A percentile compares a stretch with the other conserved stretches of the same genome.
These are phyloP conservation scores for Rhynchospora breviuscula DNA, from an alignment of 176 grass and related monocot genomes.

Conservation along the genomic window DNA sequence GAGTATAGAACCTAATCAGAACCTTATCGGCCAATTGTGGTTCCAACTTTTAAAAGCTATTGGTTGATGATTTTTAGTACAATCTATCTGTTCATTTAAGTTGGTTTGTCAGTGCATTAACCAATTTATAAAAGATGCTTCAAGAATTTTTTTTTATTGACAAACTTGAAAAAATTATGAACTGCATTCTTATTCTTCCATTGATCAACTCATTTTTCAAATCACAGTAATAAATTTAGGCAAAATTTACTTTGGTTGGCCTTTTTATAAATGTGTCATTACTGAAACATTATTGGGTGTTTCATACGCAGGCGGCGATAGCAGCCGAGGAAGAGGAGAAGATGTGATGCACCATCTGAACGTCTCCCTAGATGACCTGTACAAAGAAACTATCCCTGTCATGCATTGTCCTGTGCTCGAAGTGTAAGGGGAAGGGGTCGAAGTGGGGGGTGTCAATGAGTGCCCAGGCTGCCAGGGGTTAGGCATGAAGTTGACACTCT, in stretches of 20 bases:
- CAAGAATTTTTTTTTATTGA: too few species aligned
- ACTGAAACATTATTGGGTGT: background rate
- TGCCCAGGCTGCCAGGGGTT: slow-evolving; percentile 90
- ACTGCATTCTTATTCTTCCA: too few species aligned
- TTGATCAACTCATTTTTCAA: too few species aligned
- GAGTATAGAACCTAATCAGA: too few species aligned
- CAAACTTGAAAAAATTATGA: too few species aligned
- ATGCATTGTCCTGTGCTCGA: slow-evolving; percentile 71
- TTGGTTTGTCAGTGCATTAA: too few species aligned
- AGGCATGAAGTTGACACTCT: slow-evolving; percentile 89
- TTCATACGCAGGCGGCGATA: slow-evolving; percentile 54
- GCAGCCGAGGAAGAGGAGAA: slow-evolving; percentile 91
- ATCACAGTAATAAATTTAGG: too few species aligned
- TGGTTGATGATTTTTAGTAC: too few species aligned
- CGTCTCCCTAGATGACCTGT: slow-evolving; percentile 87
- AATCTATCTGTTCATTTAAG: too few species aligned
- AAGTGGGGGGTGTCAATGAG: slow-evolving; percentile 87
- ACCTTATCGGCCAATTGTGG: too few species aligned
- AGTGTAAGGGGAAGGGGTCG: slow-evolving; percentile 96
- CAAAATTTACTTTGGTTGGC: background rate
- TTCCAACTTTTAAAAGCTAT: too few species aligned
- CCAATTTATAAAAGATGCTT: too few species aligned
- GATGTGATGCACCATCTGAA: slow-evolving; percentile 95
- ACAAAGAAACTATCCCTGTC: slow-evolving; percentile 99
- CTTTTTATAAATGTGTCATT: background rate